Conservation (phyloP, 140 eudicot genomes). For the Ambrosia hybrid region DNA sequence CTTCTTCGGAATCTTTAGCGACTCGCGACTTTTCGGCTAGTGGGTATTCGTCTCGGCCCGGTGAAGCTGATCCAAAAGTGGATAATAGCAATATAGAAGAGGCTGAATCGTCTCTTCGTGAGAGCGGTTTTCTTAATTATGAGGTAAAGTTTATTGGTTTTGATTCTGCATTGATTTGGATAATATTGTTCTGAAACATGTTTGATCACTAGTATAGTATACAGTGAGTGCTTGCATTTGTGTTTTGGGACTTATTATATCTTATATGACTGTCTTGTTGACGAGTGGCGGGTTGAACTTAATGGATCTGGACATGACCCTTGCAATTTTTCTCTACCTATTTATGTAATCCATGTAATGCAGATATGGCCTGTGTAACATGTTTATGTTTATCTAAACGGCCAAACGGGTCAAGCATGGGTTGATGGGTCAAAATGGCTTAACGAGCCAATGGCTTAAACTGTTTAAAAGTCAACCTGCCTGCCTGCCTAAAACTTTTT, state of each 20-base stretch:
- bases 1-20: slow-evolving; percentile 79
- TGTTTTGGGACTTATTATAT: not conserved
- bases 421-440: not conserved
- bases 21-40: slow-evolving; percentile 84
- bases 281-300: not conserved
- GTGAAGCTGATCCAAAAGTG: slow-evolving; percentile 56
- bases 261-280: not conserved
- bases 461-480: not conserved
- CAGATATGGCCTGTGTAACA: not conserved
- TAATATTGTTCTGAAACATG: not conserved
- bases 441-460: not conserved
- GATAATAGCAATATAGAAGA: slow-evolving; percentile 85
- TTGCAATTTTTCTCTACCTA: not conserved
- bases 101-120: slow-evolving; percentile 98
- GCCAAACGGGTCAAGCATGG: not conserved
- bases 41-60: slow-evolving; percentile 77
- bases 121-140: slow-evolving; percentile 74
- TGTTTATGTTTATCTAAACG: too few relatives aligned
- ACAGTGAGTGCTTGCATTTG: not conserved
- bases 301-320: not conserved
- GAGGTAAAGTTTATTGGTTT: slow-evolving; percentile 52
- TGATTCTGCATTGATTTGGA: not conserved
- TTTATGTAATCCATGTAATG: too few relatives aligned
- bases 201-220: not conserved
- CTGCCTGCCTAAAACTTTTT: not conserved